These are phyloP conservation scores for Saccharomyces hybrid DNA, from an alignment of 1,139 yeast genomes.

Conservation along the genomic window DNA sequence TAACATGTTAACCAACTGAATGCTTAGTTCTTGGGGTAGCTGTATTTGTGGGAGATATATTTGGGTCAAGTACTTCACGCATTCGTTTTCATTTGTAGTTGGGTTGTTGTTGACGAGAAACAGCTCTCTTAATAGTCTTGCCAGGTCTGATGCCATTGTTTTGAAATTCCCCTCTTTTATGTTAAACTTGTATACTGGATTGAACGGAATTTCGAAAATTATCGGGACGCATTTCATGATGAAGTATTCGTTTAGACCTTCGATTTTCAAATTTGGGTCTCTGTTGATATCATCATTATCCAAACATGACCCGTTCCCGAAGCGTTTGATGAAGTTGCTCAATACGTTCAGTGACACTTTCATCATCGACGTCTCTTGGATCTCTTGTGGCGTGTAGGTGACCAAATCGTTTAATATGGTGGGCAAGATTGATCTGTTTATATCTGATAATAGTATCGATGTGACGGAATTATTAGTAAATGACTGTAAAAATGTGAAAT, in stretches of 20 bases:
- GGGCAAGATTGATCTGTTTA: conserved; percentile 57
- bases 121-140: conserved; percentile 59
- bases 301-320: conserved; percentile 61
- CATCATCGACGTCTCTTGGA: conserved; percentile 44
- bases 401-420: conserved; percentile 57
- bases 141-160: conserved; percentile 65
- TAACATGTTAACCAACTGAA: conserved; percentile 51
- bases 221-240: conserved; percentile 61
- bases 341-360: conserved; percentile 66
- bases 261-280: conserved; percentile 47
- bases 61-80: conserved; percentile 43
- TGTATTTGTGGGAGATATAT: conserved; percentile 53
- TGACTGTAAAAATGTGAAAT: conserved; percentile 59
- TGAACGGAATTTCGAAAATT: conserved; percentile 73
- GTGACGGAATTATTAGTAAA: conserved; percentile 72
- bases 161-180: conserved; percentile 74
- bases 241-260: conserved; percentile 63
- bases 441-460: conserved; percentile 62
- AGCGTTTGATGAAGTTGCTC: conserved; percentile 53
- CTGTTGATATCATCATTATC: conserved; percentile 49
- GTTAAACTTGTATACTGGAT: conserved; percentile 50
- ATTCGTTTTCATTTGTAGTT: conserved; percentile 30
- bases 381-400: conserved; percentile 57
- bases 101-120: conserved; percentile 31
- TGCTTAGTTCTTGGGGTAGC: conserved; percentile 46